Evolutionary conservation across 202 grass and related monocot genomes (phyloP), one percentile per base, ranked within the genome.

Genomic region (Panicum virgatum): DNA sequence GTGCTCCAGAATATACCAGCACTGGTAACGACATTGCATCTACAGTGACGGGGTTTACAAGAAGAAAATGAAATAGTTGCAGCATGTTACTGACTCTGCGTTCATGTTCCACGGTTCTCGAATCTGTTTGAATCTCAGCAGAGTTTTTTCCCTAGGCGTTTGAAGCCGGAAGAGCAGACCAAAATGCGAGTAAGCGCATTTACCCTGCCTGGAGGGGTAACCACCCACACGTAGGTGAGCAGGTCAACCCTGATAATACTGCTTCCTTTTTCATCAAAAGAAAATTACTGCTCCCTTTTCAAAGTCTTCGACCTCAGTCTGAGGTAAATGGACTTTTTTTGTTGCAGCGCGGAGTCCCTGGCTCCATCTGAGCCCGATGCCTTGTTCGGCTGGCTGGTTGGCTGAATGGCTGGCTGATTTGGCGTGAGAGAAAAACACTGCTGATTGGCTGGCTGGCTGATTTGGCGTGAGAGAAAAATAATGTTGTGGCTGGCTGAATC

Each of bases 271-370:
- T n/a, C n/a, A n/a, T n/a, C n/a, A n/a, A n/a, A n/a, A n/a, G n/a
- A n/a, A n/a, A n/a, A n/a, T n/a, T n/a, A n/a, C n/a, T n/a, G 5
- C 50, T 81, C 8, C 3, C 0, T 29, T 5, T 50, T 37, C 10
- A 6, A 69, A 26, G 19, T 18, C 61, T 0, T 1, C n/a, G 20
- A 63, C 80, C 69, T 75, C 34, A 34, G 14, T 20, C 51, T 0
- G 62, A 88, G 76, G 81, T 42, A 88, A 63, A 62, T 6, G 8
- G 76, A 84, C 34, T 62, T 75, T 68, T n/a, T 34, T 12, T 44
- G 48, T 32, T 7, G 23, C 16, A 44, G 5, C 2, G 11, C 40
- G 20, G 1, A 2, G 71, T 56, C 46, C 32, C 12, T 29, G 50
- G 30, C 32, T 36, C 38, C 78, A 18, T 75, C 22, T 46, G 11